Percentiles rank a stretch among this genome's conserved stretches.
These are phyloP conservation scores for Thelephora terrestris DNA, from an alignment of 1,284 basidiomycete species.

Conservation along the genomic window DNA sequence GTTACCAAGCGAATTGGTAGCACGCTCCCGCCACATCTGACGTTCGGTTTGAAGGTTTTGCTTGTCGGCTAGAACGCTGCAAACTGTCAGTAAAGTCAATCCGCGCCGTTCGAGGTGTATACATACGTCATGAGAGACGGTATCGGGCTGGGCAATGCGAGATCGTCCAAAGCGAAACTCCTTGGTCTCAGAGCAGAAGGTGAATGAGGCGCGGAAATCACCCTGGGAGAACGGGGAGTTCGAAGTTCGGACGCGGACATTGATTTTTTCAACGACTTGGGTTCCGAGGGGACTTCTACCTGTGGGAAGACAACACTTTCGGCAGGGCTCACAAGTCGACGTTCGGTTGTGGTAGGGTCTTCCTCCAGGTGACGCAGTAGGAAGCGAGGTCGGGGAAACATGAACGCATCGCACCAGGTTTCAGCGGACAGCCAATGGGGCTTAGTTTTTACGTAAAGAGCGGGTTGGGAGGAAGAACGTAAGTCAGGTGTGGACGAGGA, in stretches of 20 bases:
- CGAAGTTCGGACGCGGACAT: constrained; percentile 9
- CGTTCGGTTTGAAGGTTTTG: constrained; percentile 50
- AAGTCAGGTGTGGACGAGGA: constrained; percentile 58
- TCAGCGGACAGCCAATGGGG: constrained; percentile 63
- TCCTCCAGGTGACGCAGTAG: constrained; percentile 29
- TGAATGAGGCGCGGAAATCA: not conserved
- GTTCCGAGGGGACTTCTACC: not conserved
- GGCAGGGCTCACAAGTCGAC: constrained; percentile 40
- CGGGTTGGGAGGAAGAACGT: constrained; percentile 19
- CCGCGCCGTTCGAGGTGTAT: not conserved
- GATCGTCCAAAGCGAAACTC: constrained; percentile 48
- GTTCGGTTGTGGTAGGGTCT: constrained; percentile 16
- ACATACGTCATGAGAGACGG: constrained; percentile 53
- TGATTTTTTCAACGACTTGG: constrained; percentile 14
- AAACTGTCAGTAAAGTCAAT: not conserved
- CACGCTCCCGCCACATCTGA: constrained; percentile 52
- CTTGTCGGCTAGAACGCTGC: constrained; percentile 57
- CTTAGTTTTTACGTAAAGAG: constrained; percentile 26
- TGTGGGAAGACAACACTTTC: constrained; percentile 29
- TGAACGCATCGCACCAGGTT: constrained; percentile 68
- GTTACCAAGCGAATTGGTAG: constrained; percentile 54
- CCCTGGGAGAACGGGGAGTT: not conserved
- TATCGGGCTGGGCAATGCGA: constrained; percentile 46
- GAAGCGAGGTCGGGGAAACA: constrained; percentile 65
- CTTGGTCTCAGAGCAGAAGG: constrained; percentile 24